A percentile compares a stretch with the other conserved stretches of the same genome.
Conservation (phyloP, 495 filamentous ascomycete species). For the Thermochaetoides thermophila region DNA sequence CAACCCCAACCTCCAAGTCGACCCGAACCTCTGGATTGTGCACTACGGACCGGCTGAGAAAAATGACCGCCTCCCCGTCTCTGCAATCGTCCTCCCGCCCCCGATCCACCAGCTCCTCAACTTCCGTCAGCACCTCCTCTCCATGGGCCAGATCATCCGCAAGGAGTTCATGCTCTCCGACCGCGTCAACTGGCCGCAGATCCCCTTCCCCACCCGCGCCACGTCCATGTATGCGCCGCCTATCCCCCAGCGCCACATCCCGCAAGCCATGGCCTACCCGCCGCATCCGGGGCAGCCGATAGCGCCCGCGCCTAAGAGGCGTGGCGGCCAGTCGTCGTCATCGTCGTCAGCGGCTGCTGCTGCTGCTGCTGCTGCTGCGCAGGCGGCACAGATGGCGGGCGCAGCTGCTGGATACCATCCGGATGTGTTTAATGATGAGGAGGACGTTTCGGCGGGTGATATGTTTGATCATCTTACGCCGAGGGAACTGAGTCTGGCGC, state of each 20-base stretch:
- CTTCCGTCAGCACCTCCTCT: conserved; percentile 54
- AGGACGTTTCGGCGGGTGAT: conserved; percentile 73
- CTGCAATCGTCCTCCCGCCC: conserved; percentile 42
- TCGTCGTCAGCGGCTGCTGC: too few species aligned
- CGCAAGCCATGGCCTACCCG: conserved; percentile 37
- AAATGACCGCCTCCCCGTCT: conserved; percentile 51
- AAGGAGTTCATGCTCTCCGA: conserved; percentile 94
- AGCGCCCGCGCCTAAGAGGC: conserved; percentile 34
- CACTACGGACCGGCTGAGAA: conserved; percentile 71
- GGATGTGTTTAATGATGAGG: conserved; percentile 77
- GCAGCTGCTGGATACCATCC: conserved; percentile 32
- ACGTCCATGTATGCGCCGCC: conserved; percentile 28
- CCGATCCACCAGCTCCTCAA: conserved; percentile 45
- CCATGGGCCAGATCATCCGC: conserved; percentile 63
- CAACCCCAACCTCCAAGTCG: conserved; percentile 44
- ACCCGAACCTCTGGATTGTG: conserved; percentile 83
- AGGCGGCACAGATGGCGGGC: conserved; percentile 10
- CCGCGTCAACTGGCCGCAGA: conserved; percentile 72
- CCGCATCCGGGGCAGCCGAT: conserved; percentile 24
- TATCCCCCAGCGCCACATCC: conserved; percentile 25
- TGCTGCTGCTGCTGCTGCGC: conserved; percentile 16
- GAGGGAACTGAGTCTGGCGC: conserved; percentile 66
- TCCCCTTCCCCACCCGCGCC: conserved; percentile 46
- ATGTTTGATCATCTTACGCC: conserved; percentile 76
- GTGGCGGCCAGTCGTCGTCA: conserved; percentile 8